Evolutionary conservation across 2,329 filamentous ascomycete species (phyloP).

Genomic region (Sporothrix mexicana): DNA sequence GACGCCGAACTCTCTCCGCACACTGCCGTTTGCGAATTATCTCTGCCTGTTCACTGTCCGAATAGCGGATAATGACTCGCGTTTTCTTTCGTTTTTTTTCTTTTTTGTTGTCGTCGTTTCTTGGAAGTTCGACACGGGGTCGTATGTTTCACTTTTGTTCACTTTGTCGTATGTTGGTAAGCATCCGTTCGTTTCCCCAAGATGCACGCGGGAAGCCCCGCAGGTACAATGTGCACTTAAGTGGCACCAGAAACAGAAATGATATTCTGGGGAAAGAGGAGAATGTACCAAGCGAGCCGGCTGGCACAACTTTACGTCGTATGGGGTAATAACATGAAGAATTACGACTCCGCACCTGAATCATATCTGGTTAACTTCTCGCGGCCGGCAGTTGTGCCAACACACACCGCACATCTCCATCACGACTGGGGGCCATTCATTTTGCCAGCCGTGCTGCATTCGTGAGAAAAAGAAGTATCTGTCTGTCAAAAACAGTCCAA

Average conservation of each 20-base stretch:
- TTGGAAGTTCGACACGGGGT: neutral
- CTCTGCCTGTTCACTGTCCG: neutral
- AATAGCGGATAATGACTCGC: neutral
- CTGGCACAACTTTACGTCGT: neutral
- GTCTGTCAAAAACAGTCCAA: too few species aligned
- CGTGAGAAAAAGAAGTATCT: too few species aligned
- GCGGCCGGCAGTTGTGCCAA: constrained; percentile 16
- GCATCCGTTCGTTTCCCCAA: neutral
- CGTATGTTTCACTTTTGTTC: neutral
- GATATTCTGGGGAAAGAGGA: neutral
- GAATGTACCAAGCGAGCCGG: neutral
- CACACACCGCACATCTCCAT: too few species aligned
- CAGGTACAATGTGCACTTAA: neutral
- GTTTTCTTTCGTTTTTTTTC: neutral
- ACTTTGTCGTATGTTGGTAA: constrained; percentile 2
- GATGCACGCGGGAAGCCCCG: neutral
- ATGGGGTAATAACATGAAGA: neutral
- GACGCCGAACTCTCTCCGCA: constrained; percentile 14
- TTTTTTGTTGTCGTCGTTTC: neutral
- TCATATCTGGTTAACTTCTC: neutral
- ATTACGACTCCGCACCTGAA: neutral
- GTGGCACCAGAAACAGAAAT: neutral
- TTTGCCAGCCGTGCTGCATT: neutral
- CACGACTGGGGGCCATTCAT: neutral
- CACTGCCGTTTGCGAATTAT: neutral